Conservation (phyloP, 805 yeast genomes). For the Yueomyces sp. region DNA sequence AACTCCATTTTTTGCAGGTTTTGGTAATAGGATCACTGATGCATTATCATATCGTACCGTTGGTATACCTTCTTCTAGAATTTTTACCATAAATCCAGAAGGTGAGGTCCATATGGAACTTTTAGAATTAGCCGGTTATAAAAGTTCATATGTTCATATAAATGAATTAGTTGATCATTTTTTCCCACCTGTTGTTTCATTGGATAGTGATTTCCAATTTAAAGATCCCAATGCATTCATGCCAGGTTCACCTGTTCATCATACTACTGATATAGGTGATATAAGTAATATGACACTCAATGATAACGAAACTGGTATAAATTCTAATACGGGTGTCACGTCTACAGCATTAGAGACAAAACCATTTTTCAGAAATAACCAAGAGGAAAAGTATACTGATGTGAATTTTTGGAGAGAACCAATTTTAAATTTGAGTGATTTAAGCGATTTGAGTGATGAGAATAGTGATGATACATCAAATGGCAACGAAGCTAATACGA, state of each 20-base stretch:
- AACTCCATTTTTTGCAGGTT: conserved; percentile 93
- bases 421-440: conserved; percentile 44
- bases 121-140: conserved; percentile 85
- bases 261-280: conserved; percentile 4
- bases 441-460: conserved; percentile 37
- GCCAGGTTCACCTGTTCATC: conserved; percentile 20
- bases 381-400: conserved; percentile 51
- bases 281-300: background rate
- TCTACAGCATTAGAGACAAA: conserved; percentile 8
- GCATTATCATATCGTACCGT: conserved; percentile 90
- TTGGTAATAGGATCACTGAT: conserved; percentile 93
- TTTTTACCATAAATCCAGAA: conserved; percentile 89
- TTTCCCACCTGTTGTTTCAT: conserved; percentile 64
- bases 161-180: conserved; percentile 94
- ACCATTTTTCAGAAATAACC: conserved; percentile 12
- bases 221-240: conserved; percentile 19
- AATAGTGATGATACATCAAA: conserved; percentile 2
- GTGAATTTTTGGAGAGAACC: conserved; percentile 90
- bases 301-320: background rate
- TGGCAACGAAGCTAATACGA: background rate
- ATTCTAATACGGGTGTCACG: background rate
- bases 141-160: conserved; percentile 74
- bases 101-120: conserved; percentile 98
- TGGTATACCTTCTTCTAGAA: conserved; percentile 84
- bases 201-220: conserved; percentile 21